A percentile compares a stretch with the other conserved stretches of the same genome.
Conservation (phyloP, 78 protist genomes). For the slime mould (Dictyostelium discoideum) region DNA sequence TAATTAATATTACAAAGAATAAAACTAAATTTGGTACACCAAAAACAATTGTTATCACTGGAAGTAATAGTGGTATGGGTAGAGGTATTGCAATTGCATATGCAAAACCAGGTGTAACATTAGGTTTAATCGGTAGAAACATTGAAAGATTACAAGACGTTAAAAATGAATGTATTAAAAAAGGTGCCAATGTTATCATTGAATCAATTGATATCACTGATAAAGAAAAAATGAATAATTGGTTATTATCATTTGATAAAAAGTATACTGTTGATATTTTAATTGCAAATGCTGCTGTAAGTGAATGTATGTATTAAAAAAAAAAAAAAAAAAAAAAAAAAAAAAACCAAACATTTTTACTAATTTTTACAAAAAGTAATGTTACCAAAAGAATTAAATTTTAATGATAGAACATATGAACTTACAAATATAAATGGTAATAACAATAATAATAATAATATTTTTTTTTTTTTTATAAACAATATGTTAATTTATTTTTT, state of each 20-base stretch:
- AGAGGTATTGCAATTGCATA: slow-evolving; percentile 18
- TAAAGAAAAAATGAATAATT: neutral
- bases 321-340: neutral
- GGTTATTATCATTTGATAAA: neutral
- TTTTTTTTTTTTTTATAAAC: too few species aligned
- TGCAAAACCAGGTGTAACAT: neutral
- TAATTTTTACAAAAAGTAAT: neutral
- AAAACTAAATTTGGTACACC: neutral
- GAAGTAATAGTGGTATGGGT: slow-evolving; percentile 70
- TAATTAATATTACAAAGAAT: neutral
- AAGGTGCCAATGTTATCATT: slow-evolving; percentile 47
- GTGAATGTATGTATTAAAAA: slow-evolving; percentile 6
- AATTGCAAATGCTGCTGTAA: slow-evolving; percentile 46
- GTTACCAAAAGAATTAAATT: slow-evolving; percentile 8
- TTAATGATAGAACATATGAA: slow-evolving; percentile 6
- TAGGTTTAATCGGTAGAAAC: slow-evolving; percentile 36
- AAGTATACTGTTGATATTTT: slow-evolving; percentile 18
- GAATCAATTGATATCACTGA: slow-evolving; percentile 18
- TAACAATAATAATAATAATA: too few species aligned
- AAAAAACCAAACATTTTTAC: neutral
- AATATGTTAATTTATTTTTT: too few species aligned
- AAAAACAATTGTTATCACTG: slow-evolving; percentile 27
- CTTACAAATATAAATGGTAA: neutral
- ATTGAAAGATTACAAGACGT: slow-evolving; percentile 34
- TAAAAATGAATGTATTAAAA: slow-evolving; percentile 3